Evolutionary conservation across 257 asterid genomes (phyloP), one percentile per base, ranked within the genome.

Genomic region (Gentiana macrophylla): DNA sequence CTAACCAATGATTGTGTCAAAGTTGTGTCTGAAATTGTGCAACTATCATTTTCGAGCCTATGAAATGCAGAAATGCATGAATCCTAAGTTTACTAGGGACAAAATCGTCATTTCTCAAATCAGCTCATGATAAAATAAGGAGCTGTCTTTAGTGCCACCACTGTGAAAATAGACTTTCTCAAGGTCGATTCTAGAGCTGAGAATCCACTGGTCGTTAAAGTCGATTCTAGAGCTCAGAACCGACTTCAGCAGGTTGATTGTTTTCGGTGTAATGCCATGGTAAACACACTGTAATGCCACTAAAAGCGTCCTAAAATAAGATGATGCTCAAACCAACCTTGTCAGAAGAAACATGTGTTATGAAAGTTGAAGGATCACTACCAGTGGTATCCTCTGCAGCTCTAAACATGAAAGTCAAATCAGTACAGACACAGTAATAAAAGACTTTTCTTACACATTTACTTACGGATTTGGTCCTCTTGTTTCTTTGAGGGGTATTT

Each of bases 281-380:
- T 9, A 47, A 11, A 12, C 11, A 48, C 33, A 33, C 8, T n/a
- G 15, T 32, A 24, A 43, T 37, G 32, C 6, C 50, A 36, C 35
- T 24, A 24, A 49, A 32, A 54, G 13, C 15, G 9, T 0, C 35
- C 8, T 24, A 50, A 50, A 49, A 52, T 50, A 3, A 44, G 5
- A 55, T 7, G 37, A 63, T 36, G 47, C 13, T 32, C 61, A 55
- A 46, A 56, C 78, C 49, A 64, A 81, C 94, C 91, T 78, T 72
- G 60, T 80, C 68, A 45, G 90, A 60, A 35, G 89, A 66, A 70
- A 75, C 71, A 48, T 44, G 62, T 58, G 72, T 3, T 62, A 35
- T 8, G 49, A 79, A 64, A 48, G 84, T 57, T 57, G 65, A 53
- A 45, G 50, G 74, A 59, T 62, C 72, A 13, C 32, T 38, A 34